These are phyloP conservation scores for Taphrina wiesneri DNA, from an alignment of 1,139 yeast genomes.

Conservation along the genomic window DNA sequence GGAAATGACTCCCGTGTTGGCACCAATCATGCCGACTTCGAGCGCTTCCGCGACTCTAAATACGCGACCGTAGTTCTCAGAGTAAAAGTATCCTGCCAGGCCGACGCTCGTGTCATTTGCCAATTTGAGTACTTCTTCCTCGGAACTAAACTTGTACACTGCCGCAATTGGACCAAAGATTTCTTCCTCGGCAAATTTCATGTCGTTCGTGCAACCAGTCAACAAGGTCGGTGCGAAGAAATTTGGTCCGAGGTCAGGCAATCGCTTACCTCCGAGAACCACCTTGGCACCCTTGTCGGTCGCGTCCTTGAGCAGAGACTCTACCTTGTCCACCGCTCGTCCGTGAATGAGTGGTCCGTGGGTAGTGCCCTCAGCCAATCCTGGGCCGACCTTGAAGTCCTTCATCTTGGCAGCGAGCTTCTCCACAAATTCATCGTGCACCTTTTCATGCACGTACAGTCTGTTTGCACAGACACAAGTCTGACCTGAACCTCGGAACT, in stretches of 20 bases:
- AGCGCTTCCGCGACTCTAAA: slow-evolving; percentile 64
- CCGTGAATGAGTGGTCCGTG: slow-evolving; percentile 69
- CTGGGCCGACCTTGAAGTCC: slow-evolving; percentile 62
- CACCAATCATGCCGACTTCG: slow-evolving; percentile 83
- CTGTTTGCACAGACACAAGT: slow-evolving; percentile 80
- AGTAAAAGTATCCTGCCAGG: slow-evolving; percentile 80
- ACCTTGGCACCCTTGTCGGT: slow-evolving; percentile 70
- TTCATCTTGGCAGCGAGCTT: slow-evolving; percentile 56
- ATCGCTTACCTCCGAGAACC: slow-evolving; percentile 59
- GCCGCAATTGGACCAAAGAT: slow-evolving; percentile 93
- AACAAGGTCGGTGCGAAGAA: slow-evolving; percentile 69
- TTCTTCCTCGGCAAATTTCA: slow-evolving; percentile 64
- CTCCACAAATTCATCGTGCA: slow-evolving; percentile 62
- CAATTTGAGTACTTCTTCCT: slow-evolving; percentile 67
- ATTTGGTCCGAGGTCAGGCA: slow-evolving; percentile 58
- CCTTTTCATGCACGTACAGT: slow-evolving; percentile 61
- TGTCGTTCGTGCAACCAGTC: slow-evolving; percentile 58
- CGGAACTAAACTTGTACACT: slow-evolving; percentile 65
- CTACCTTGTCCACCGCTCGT: slow-evolving; percentile 65
- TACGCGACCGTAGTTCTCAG: slow-evolving; percentile 61
- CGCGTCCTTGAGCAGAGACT: slow-evolving; percentile 69
- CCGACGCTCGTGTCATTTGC: slow-evolving; percentile 80
- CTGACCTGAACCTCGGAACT: slow-evolving; percentile 54
- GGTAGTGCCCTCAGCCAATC: slow-evolving; percentile 60
- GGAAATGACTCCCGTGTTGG: slow-evolving; percentile 75